phyloP scores from a whole-genome alignment of 495 filamentous ascomycete genomes.

The Aspergillus diversus region DNA sequence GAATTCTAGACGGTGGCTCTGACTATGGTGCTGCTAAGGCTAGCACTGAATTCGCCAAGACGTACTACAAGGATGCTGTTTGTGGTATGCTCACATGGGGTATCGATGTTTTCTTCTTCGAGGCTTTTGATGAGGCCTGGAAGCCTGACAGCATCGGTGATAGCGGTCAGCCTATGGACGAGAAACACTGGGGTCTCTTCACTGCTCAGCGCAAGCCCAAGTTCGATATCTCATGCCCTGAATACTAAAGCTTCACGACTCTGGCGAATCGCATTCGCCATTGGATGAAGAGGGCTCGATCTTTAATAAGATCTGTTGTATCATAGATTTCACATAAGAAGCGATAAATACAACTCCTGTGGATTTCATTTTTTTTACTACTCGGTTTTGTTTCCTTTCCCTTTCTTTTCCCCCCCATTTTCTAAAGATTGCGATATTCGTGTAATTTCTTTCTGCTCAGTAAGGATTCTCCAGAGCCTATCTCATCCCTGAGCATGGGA shows the following conservation, averaged over 20 bases:
- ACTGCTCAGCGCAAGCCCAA: conserved; percentile 63
- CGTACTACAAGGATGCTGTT: conserved; percentile 68
- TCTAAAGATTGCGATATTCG: neutral
- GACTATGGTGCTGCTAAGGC: conserved; percentile 68
- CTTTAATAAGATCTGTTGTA: conserved; percentile 18
- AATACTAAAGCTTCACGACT: conserved; percentile 11
- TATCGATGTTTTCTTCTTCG: conserved; percentile 80
- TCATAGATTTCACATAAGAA: conserved; percentile 18
- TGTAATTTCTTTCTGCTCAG: no score
- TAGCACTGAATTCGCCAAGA: conserved; percentile 59
- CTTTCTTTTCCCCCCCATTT: neutral
- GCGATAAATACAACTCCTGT: conserved; percentile 7
- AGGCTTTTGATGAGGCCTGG: conserved; percentile 82
- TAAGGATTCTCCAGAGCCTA: no score
- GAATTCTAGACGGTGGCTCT: conserved; percentile 55
- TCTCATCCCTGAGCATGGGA: neutral
- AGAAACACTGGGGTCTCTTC: conserved; percentile 81
- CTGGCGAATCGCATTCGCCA: neutral
- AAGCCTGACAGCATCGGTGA: conserved; percentile 73
- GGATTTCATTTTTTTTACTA: neutral
- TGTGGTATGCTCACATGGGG: conserved; percentile 75
- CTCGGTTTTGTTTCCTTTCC: neutral
- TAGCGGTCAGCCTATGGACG: conserved; percentile 66
- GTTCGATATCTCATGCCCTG: conserved; percentile 62
- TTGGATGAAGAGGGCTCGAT: neutral